Percentiles rank a stretch among this genome's conserved stretches.
phyloP scores from a whole-genome alignment of 768 basidiomycete genomes.

The Russula sp. region DNA sequence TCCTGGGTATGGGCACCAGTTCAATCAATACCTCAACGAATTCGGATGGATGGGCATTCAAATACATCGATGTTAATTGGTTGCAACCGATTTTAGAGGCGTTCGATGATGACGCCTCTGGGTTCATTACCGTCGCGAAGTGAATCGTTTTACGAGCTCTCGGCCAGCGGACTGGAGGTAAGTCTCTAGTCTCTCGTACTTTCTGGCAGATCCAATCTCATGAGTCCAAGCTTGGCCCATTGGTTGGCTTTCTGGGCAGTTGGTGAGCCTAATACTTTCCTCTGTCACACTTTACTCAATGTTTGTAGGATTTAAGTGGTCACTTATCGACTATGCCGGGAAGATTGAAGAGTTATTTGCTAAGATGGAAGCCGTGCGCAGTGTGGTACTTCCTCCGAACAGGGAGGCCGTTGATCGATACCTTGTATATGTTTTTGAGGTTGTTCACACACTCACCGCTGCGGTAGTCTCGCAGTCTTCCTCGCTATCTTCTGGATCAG shows the following conservation, averaged over 20 bases:
- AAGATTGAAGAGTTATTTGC: slow-evolving; percentile 24
- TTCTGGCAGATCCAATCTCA: neutral
- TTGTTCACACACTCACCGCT: slow-evolving; percentile 20
- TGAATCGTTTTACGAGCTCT: slow-evolving; percentile 14
- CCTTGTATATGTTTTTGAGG: neutral
- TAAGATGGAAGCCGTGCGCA: slow-evolving; percentile 23
- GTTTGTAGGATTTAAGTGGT: slow-evolving; percentile 13
- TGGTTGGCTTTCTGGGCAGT: slow-evolving; percentile 38
- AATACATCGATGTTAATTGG: slow-evolving; percentile 30
- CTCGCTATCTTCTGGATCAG: neutral
- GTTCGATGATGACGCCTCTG: slow-evolving; percentile 39
- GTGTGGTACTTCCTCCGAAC: slow-evolving; percentile 19
- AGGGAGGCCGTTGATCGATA: slow-evolving; percentile 10
- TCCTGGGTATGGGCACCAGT: neutral
- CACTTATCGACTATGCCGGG: slow-evolving; percentile 22
- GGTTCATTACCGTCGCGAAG: slow-evolving; percentile 35
- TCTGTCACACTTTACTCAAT: neutral
- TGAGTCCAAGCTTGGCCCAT: slow-evolving; percentile 31
- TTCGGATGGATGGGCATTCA: slow-evolving; percentile 36
- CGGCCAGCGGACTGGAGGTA: slow-evolving; percentile 35
- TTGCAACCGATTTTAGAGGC: slow-evolving; percentile 36
- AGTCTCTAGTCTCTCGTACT: slow-evolving; percentile 4
- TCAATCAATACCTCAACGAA: neutral
- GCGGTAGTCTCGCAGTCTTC: neutral
- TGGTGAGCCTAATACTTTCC: slow-evolving; percentile 2